phyloP scores from a whole-genome alignment of 2,329 filamentous ascomycete genomes.

The Pseudogymnoascus sp. region DNA sequence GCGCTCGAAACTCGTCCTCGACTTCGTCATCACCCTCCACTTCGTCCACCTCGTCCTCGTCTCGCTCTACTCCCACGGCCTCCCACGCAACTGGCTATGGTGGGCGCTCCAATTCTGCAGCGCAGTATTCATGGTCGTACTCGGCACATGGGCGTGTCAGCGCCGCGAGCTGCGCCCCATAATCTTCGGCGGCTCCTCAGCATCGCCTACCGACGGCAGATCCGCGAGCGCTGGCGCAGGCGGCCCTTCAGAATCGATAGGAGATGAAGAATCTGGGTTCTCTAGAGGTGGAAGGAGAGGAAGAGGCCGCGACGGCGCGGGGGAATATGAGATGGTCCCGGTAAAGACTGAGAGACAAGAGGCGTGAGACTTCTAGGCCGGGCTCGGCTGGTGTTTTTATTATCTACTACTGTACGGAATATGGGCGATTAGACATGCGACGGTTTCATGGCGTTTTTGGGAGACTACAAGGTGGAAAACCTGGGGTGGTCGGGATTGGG shows the following conservation, averaged over 20 bases:
- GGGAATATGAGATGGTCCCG: constrained; percentile 60
- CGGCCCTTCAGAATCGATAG: constrained; percentile 19
- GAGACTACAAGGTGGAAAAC: background rate
- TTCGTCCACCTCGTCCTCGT: constrained; percentile 72
- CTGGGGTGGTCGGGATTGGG: background rate
- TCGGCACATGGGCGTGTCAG: constrained; percentile 86
- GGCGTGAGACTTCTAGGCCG: constrained; percentile 10
- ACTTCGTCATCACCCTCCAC: constrained; percentile 88
- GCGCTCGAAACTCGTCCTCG: constrained; percentile 87
- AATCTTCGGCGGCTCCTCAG: constrained; percentile 61
- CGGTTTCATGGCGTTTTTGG: background rate
- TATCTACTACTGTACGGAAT: background rate
- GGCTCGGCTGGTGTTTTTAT: background rate
- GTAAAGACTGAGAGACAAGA: constrained; percentile 35
- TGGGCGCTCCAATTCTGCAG: constrained; percentile 64
- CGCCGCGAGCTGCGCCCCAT: constrained; percentile 87
- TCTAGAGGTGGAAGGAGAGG: constrained; percentile 42
- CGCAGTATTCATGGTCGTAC: constrained; percentile 54
- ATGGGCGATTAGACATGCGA: constrained; percentile 6
- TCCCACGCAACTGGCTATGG: constrained; percentile 80
- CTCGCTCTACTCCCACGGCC: constrained; percentile 65
- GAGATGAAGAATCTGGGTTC: constrained; percentile 45
- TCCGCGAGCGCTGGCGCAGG: constrained; percentile 16
- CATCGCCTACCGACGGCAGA: constrained; percentile 16
- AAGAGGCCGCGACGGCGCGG: constrained; percentile 46